phyloP scores from a whole-genome alignment of 192 early-diverging fungal species.

The Radiomyces spectabilis region DNA sequence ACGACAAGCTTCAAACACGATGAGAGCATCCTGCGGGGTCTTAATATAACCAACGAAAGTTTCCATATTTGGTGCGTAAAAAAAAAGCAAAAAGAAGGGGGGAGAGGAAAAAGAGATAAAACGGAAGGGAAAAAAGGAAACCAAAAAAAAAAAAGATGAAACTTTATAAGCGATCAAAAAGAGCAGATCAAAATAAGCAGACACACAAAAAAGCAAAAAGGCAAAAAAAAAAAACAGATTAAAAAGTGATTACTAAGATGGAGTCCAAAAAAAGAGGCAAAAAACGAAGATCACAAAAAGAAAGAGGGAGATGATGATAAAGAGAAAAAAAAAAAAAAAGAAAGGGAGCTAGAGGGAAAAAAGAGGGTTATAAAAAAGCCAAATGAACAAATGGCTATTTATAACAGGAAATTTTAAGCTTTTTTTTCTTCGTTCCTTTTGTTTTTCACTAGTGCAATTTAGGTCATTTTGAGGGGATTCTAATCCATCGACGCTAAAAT shows the following conservation, averaged over 20 bases:
- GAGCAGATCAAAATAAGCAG: not conserved
- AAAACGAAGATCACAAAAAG: not conserved
- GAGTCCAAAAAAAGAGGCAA: slow-evolving; percentile 12
- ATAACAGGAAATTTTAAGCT: too few relatives aligned
- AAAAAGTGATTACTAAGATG: not conserved
- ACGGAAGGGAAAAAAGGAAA: not conserved
- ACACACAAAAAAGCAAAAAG: too few relatives aligned
- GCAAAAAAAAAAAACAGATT: not conserved
- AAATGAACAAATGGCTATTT: not conserved
- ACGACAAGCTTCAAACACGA: slow-evolving; percentile 87
- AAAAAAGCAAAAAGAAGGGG: not conserved
- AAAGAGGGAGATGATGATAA: not conserved
- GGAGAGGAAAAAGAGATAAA: not conserved
- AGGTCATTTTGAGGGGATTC: too few relatives aligned
- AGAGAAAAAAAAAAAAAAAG: slow-evolving; percentile 4
- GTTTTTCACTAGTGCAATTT: too few relatives aligned
- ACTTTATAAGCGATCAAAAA: slow-evolving; percentile 2
- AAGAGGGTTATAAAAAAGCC: not conserved
- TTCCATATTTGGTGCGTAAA: slow-evolving; percentile 49
- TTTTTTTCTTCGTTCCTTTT: too few relatives aligned
- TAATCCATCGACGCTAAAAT: too few relatives aligned
- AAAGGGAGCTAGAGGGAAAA: not conserved
- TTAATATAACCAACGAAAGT: slow-evolving; percentile 81
- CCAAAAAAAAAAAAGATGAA: slow-evolving; percentile 2
- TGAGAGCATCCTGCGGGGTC: slow-evolving; percentile 79